Evolutionary conservation across 1,284 basidiomycete species (phyloP).

Genomic region (Ceratobasidium sp.): DNA sequence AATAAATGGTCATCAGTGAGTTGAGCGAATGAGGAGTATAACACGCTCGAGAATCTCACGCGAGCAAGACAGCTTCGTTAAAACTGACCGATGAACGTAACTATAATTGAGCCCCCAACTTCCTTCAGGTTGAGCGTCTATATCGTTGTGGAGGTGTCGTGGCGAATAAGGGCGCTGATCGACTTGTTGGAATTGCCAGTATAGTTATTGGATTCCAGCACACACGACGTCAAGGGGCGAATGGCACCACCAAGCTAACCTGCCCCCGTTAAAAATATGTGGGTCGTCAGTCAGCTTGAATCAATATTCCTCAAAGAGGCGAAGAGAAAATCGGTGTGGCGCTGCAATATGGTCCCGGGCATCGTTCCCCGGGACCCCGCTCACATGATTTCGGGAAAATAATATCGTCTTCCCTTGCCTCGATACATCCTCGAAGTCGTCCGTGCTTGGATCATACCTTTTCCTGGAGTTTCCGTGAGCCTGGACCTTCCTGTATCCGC

Average conservation of each 20-base stretch:
- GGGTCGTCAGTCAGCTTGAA: not conserved
- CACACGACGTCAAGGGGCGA: not conserved
- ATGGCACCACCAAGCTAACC: not conserved
- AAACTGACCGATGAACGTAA: not conserved
- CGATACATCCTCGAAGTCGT: no score
- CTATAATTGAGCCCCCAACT: conserved; percentile 1
- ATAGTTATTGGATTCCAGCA: no score
- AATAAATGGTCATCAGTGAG: conserved; percentile 29
- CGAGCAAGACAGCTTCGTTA: conserved; percentile 9
- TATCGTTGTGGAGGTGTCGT: not conserved
- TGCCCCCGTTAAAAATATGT: not conserved
- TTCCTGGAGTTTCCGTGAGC: no score
- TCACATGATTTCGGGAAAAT: not conserved
- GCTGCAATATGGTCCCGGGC: not conserved
- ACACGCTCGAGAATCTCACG: conserved; percentile 23
- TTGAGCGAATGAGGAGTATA: not conserved
- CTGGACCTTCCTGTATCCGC: no score
- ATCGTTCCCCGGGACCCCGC: not conserved
- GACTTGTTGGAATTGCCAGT: not conserved
- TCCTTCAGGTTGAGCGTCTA: conserved; percentile 33
- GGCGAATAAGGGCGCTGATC: not conserved
- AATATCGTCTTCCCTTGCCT: not conserved
- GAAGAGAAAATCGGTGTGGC: not conserved
- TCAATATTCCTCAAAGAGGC: not conserved
- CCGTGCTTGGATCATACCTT: no score